phyloP scores from a whole-genome alignment of 306 rosid genomes.

The Crotalaria pallida region DNA sequence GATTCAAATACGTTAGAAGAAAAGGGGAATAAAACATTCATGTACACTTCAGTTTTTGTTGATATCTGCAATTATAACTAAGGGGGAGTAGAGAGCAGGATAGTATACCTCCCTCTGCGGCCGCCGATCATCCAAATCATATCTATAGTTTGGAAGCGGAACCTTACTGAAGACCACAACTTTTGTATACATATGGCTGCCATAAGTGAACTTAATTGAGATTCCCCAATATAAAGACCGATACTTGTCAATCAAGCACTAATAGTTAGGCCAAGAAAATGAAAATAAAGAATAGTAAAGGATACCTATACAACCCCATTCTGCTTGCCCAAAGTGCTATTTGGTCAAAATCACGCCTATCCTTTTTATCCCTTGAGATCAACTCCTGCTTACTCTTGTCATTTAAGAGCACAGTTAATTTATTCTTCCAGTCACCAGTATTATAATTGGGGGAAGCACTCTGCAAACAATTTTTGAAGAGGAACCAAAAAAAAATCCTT shows the following conservation, averaged over 20 bases:
- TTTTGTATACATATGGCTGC: constrained; percentile 83
- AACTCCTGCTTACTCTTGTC: constrained; percentile 73
- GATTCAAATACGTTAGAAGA: not conserved
- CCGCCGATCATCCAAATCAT: constrained; percentile 81
- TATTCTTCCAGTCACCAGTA: constrained; percentile 57
- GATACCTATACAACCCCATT: constrained; percentile 82
- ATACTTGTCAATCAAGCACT: not conserved
- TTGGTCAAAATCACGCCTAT: constrained; percentile 72
- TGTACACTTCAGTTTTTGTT: not conserved
- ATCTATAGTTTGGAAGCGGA: constrained; percentile 93
- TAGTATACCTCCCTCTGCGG: constrained; percentile 88
- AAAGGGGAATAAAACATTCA: not conserved
- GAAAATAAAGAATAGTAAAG: constrained; percentile 6
- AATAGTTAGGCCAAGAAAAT: not conserved
- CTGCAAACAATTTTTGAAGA: constrained; percentile 28
- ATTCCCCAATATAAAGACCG: not conserved
- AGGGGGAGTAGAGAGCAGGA: constrained; percentile 1
- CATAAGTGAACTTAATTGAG: constrained; percentile 26
- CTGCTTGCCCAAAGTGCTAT: constrained; percentile 64
- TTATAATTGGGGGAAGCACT: constrained; percentile 36
- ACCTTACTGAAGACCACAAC: constrained; percentile 81
- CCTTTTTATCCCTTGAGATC: constrained; percentile 75
- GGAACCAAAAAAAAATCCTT: not conserved
- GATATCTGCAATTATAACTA: not conserved
- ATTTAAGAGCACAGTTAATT: constrained; percentile 43